A percentile compares a stretch with the other conserved stretches of the same genome.
phyloP scores from a whole-genome alignment of 2,329 filamentous ascomycete genomes.

The Claviceps sp. region DNA sequence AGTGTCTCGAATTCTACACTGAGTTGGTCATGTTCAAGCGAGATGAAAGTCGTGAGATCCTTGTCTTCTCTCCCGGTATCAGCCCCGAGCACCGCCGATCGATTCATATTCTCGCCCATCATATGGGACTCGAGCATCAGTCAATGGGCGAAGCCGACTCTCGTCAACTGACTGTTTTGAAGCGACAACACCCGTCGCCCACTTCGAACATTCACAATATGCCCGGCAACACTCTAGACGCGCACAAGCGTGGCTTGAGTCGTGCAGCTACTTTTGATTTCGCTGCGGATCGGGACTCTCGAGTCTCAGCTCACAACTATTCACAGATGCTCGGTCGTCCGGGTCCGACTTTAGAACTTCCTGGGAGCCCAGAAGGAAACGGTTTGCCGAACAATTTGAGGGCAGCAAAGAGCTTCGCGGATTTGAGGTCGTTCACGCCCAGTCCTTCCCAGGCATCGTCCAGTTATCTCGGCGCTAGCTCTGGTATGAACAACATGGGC shows the following conservation, averaged over 20 bases:
- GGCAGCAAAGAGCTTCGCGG: slow-evolving; percentile 91
- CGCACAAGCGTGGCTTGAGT: slow-evolving; percentile 72
- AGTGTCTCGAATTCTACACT: slow-evolving; percentile 78
- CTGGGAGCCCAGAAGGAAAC: slow-evolving; percentile 57
- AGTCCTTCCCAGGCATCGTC: slow-evolving; percentile 78
- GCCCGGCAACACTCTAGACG: slow-evolving; percentile 55
- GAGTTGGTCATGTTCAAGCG: slow-evolving; percentile 83
- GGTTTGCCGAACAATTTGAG: slow-evolving; percentile 67
- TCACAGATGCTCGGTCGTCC: slow-evolving; percentile 62
- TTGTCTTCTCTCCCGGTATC: slow-evolving; percentile 72
- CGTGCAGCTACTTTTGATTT: slow-evolving; percentile 97
- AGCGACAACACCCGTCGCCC: slow-evolving; percentile 41
- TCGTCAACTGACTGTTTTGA: slow-evolving; percentile 82
- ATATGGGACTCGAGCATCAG: slow-evolving; percentile 82
- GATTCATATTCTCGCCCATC: slow-evolving; percentile 88
- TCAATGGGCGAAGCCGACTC: slow-evolving; percentile 81
- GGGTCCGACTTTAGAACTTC: slow-evolving; percentile 71
- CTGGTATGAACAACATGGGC: slow-evolving; percentile 42
- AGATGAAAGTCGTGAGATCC: slow-evolving; percentile 59
- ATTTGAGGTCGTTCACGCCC: slow-evolving; percentile 86
- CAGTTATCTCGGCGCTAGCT: slow-evolving; percentile 46
- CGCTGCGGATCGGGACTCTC: slow-evolving; percentile 62
- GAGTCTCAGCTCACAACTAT: slow-evolving; percentile 53
- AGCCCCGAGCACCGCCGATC: slow-evolving; percentile 74
- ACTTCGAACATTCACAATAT: slow-evolving; percentile 42